A percentile compares a stretch with the other conserved stretches of the same genome.
Evolutionary conservation across 768 basidiomycete species (phyloP).

Genomic region (Naganishia kalamii): DNA sequence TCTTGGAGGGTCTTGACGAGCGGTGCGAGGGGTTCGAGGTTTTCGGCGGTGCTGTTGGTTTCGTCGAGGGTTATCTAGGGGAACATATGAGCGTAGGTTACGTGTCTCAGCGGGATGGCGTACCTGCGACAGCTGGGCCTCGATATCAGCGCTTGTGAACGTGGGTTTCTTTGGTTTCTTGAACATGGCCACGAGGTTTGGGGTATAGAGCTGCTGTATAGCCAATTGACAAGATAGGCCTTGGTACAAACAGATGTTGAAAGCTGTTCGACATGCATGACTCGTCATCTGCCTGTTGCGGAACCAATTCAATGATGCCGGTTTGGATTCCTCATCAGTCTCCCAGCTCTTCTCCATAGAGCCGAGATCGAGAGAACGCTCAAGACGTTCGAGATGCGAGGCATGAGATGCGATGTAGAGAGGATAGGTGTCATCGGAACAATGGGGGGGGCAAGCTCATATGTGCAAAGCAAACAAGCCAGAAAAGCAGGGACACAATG

Average conservation of each 20-base stretch:
- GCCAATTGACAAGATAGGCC: too few species aligned
- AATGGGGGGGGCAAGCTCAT: too few species aligned
- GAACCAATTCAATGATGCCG: not conserved
- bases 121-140: slow-evolving; percentile 44
- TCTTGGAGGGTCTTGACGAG: slow-evolving; percentile 89
- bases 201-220: not conserved
- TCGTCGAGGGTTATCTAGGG: slow-evolving; percentile 12
- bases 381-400: too few species aligned
- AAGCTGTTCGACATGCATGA: not conserved
- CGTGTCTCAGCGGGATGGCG: not conserved
- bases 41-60: slow-evolving; percentile 61
- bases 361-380: too few species aligned
- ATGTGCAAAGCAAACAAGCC: too few species aligned
- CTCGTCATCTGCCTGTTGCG: slow-evolving; percentile 5
- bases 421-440: too few species aligned
- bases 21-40: slow-evolving; percentile 89
- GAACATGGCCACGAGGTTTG: not conserved
- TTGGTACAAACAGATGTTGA: not conserved
- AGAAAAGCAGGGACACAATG: too few species aligned
- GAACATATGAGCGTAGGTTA: too few species aligned
- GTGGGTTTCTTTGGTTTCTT: slow-evolving; percentile 30
- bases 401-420: too few species aligned
- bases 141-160: slow-evolving; percentile 41
- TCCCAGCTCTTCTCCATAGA: too few species aligned
- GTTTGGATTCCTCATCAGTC: too few species aligned